A percentile compares a stretch with the other conserved stretches of the same genome.
Conservation (phyloP, 2,329 filamentous ascomycete species). For the Hypoxylon sp. region DNA sequence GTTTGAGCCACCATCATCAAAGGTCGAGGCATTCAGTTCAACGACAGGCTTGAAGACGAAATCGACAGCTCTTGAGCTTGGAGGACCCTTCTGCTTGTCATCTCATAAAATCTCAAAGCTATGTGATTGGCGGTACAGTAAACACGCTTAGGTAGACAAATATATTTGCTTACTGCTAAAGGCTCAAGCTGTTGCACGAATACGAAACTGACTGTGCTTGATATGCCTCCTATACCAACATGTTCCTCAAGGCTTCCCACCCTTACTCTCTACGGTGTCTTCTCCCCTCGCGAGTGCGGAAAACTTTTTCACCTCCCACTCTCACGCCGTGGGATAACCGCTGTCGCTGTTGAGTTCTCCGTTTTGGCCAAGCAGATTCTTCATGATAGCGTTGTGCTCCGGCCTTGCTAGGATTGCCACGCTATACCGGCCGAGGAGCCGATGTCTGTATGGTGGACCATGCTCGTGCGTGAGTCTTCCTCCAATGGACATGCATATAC, state of each 20-base stretch:
- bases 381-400: conserved; percentile 30
- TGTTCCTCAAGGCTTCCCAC: background rate
- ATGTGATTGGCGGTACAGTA: no score
- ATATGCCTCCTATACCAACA: no score
- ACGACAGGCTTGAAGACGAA: no score
- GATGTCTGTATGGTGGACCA: conserved; percentile 48
- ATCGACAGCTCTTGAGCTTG: no score
- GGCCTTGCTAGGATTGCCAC: conserved; percentile 24
- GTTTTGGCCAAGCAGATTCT: background rate
- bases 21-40: no score
- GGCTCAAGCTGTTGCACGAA: no score
- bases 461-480: conserved; percentile 36
- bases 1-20: no score
- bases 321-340: background rate
- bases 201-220: no score
- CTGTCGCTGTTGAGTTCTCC: background rate
- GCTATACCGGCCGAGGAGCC: conserved; percentile 40
- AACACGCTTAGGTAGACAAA: no score
- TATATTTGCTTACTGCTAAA: no score
- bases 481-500: conserved; percentile 18
- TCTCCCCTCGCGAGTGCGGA: background rate
- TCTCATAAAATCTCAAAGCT: no score
- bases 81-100: no score
- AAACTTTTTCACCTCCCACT: conserved; percentile 2
- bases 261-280: background rate